These are phyloP conservation scores for Ramaria rubella DNA, from an alignment of 768 basidiomycete genomes.

Conservation along the genomic window DNA sequence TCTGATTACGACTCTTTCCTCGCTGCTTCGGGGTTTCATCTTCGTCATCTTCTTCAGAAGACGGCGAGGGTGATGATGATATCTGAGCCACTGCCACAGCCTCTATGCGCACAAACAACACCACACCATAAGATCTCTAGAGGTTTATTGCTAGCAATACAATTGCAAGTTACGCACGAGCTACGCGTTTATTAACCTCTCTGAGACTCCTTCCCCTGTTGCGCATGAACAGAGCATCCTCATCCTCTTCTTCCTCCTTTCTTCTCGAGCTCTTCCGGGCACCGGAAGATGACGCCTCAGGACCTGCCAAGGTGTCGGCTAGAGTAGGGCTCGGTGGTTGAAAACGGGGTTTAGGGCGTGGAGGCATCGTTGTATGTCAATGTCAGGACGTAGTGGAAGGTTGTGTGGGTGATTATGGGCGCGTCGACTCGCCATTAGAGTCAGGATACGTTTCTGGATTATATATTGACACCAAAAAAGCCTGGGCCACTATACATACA, in stretches of 20 bases:
- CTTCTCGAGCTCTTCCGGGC: constrained; percentile 11
- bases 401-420: neutral
- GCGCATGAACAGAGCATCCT: constrained; percentile 64
- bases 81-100: constrained; percentile 11
- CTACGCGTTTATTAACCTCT: constrained; percentile 47
- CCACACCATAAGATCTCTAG: neutral
- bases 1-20: neutral
- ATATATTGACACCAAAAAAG: no score
- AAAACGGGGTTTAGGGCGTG: constrained; percentile 46
- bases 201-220: constrained; percentile 61
- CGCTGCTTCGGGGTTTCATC: neutral
- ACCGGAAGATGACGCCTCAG: constrained; percentile 7
- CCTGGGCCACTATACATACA: no score
- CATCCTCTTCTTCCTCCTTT: constrained; percentile 38
- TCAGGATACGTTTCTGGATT: no score
- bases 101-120: constrained; percentile 18
- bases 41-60: constrained; percentile 22
- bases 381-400: neutral
- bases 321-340: constrained; percentile 23
- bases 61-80: constrained; percentile 12
- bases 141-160: no score
- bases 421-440: neutral
- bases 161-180: constrained; percentile 37
- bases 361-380: neutral
- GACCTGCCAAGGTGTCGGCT: constrained; percentile 8